Evolutionary conservation across 176 grass and related monocot genomes (phyloP).

Genomic region (Eleusine indica): DNA sequence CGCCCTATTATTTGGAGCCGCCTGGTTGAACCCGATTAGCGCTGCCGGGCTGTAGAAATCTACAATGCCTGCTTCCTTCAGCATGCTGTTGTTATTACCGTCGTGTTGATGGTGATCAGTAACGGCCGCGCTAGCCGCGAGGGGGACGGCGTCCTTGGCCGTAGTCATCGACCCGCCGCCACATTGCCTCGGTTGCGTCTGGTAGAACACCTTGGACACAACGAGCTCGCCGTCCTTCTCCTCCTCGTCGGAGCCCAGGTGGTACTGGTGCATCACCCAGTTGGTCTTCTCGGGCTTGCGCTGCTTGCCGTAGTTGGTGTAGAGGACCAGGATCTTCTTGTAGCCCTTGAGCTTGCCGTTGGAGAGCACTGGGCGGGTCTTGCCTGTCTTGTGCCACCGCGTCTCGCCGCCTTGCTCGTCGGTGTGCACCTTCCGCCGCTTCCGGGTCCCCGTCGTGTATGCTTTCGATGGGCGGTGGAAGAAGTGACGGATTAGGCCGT

Average conservation of each 20-base stretch:
- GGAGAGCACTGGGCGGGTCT: conserved; percentile 80
- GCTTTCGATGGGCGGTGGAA: conserved; percentile 97
- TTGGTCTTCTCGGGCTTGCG: conserved; percentile 99
- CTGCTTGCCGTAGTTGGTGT: conserved; percentile 99
- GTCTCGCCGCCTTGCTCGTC: conserved; percentile 91
- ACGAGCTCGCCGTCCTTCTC: conserved; percentile 99
- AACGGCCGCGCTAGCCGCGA: background rate
- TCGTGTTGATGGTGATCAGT: conserved; percentile 43
- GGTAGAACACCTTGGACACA: conserved; percentile 97
- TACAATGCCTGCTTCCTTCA: conserved; percentile 68
- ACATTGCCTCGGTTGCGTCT: conserved; percentile 97
- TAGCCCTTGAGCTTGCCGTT: conserved; percentile 67
- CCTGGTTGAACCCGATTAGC: conserved; percentile 72
- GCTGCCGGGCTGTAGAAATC: conserved; percentile 68
- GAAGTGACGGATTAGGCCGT: conserved; percentile 94
- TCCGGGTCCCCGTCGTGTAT: conserved; percentile 92
- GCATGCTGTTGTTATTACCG: conserved; percentile 30
- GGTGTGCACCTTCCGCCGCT: conserved; percentile 93
- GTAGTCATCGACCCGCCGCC: conserved; percentile 28
- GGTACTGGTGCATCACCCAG: conserved; percentile 99
- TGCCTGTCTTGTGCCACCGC: conserved; percentile 98
- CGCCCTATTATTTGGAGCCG: conserved; percentile 50
- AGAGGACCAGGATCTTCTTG: conserved; percentile 99
- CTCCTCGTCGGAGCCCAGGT: conserved; percentile 93
- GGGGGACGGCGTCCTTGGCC: conserved; percentile 32